A percentile compares a stretch with the other conserved stretches of the same genome.
These are phyloP conservation scores for Irpex sp. DNA, from an alignment of 1,284 basidiomycete genomes.

Conservation along the genomic window DNA sequence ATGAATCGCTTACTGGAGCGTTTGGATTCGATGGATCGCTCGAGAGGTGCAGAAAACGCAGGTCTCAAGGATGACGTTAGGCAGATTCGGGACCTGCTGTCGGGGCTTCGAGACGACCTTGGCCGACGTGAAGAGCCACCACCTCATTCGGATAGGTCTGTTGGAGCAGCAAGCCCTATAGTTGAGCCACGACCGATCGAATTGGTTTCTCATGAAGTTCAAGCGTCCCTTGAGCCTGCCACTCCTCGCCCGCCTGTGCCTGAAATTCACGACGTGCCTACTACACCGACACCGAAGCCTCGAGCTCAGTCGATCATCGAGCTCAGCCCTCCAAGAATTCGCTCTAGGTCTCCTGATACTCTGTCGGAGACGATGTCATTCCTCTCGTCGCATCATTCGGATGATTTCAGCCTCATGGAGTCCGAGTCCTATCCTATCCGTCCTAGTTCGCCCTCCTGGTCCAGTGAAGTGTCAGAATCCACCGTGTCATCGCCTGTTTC, in stretches of 20 bases:
- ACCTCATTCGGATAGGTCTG: conserved; percentile 39
- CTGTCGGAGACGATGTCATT: conserved; percentile 54
- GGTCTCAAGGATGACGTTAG: conserved; percentile 59
- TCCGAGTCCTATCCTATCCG: conserved; percentile 32
- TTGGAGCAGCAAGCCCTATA: conserved; percentile 31
- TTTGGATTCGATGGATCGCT: conserved; percentile 56
- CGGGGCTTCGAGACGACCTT: conserved; percentile 7
- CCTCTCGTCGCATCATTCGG: conserved; percentile 73
- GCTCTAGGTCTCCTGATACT: conserved; percentile 44
- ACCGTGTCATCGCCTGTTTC: conserved; percentile 23
- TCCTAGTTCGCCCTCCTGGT: conserved; percentile 27
- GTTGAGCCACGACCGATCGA: conserved; percentile 6
- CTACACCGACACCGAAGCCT: conserved; percentile 17
- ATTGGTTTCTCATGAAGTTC: background rate
- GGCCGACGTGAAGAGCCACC: conserved; percentile 23
- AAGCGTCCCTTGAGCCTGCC: background rate
- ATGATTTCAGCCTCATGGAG: conserved; percentile 51
- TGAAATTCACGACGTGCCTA: conserved; percentile 6
- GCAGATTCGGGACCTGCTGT: conserved; percentile 58
- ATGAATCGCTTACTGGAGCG: conserved; percentile 64
- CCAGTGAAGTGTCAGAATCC: conserved; percentile 32
- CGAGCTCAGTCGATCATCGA: background rate
- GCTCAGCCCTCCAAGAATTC: conserved; percentile 38
- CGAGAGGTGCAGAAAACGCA: conserved; percentile 54
- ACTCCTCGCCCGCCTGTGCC: background rate